Evolutionary conservation across 345 rosid species (phyloP), one percentile per base, ranked within the genome.

Genomic region (Fremontodendron californicum): DNA sequence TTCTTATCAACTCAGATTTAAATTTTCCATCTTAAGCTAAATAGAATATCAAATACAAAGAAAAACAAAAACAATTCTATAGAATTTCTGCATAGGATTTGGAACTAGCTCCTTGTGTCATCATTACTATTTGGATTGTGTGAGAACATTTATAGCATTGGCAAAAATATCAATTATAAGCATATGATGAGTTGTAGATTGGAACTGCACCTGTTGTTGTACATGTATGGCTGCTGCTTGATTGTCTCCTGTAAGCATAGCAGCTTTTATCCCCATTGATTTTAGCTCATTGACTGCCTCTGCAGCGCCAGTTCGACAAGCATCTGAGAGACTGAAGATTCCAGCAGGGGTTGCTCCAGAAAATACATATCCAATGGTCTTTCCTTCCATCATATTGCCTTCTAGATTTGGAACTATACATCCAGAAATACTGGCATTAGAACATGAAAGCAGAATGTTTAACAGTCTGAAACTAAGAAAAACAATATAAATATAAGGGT

Each of bases 191-290:
- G 57, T 58, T 52, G 6, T 29, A 40, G 27, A 19, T 19, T 43
- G 49, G 11, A 81, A 31, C 46, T 29, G 74, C 58, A 90, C 98
- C 98, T 91, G 93, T 76, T 90, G 82, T 75, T 96, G 94, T 1
- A 92, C 92, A 77, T 88, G 84, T 86, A 84, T 80, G 57, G 99
- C 98, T 0, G 92, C 86, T 7, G 84, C 89, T 77, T 87, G 82
- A 73, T 87, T 85, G 80, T 96, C 99, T 77, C 99, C 99, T 0
- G 99, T 93, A 6, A 96, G 89, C 97, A 96, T 92, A 7, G 84
- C 93, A 12, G 94, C 83, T 75, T 80, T 90, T 9, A 93, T 84
- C 0, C 84, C 86, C 68, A 92, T 8, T 21, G 81, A 86, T 63
- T 91, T 91, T 4, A 96, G 88, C 51, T 89, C 84, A 63, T 66